Evolutionary conservation across 1,139 yeast genomes (phyloP), one percentile per base, ranked within the genome.

Genomic region (Chernovozyma sophiae-reginae): DNA sequence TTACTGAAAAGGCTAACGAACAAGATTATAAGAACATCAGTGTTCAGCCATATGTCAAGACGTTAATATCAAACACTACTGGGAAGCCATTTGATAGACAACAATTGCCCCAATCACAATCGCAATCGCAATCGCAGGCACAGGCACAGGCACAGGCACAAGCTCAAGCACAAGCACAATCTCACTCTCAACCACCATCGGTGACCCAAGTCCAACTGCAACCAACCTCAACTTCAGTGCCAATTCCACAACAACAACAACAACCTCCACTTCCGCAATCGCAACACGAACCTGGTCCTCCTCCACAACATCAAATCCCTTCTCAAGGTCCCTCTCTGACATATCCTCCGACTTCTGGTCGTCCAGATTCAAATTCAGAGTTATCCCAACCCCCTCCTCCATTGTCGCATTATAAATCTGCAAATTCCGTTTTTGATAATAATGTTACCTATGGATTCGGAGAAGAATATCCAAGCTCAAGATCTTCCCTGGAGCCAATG

Each of bases 1-100:
- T 64, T 30, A 65, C 71, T 13, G 69, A 64, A 31, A 62, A 60
- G 45, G 61, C 64, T 1, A 41, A 53, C 37, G 70, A 62, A 37
- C 66, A 60, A 36, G 42, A 52, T 26, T 30, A 27, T 23, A 34
- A 34, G 31, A 28, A 30, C 20, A 32, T 26, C n/a, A 34, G 35
- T 25, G 30, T 34, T 3, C 38, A 37, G 18, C 38, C 40, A 12
- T 37, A 37, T 23, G 40, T 34, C 11, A 30, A 31, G 27, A 32
- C 32, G 17, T 25, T 27, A 5, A 10, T 31, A 4, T 24, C 28
- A 13, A 36, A 24, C 27, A 25, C 24, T 17, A 32, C 20, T 17
- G 30, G 30, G 12, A 34, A 34, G 15, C 36, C 36, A 11, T 34
- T 34, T 30, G 34, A 35, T 18, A 19, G 37, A 16, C 37, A 35